These are phyloP conservation scores for Saturnispora quitensis DNA, from an alignment of 805 yeast genomes.

Conservation along the genomic window DNA sequence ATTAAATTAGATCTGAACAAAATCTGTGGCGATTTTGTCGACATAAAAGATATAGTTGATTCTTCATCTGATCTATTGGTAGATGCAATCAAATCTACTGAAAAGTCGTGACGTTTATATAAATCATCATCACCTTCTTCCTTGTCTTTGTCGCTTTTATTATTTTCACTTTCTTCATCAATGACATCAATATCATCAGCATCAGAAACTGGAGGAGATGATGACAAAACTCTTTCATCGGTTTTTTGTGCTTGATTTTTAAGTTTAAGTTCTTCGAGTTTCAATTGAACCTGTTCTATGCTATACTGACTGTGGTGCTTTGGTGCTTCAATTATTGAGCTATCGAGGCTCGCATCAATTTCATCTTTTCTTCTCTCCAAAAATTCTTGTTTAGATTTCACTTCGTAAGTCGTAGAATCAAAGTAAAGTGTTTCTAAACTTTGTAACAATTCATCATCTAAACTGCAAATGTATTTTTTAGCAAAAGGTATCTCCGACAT, in stretches of 20 bases:
- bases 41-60: constrained; percentile 40
- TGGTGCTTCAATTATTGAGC: neutral
- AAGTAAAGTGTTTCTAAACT: constrained; percentile 47
- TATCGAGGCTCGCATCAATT: neutral
- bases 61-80: constrained; percentile 16
- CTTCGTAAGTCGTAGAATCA: constrained; percentile 38
- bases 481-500: constrained; percentile 8
- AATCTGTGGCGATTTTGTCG: constrained; percentile 64
- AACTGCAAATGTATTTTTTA: constrained; percentile 42
- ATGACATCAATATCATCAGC: neutral
- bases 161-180: neutral
- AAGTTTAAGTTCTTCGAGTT: constrained; percentile 2
- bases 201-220: neutral
- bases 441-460: constrained; percentile 31
- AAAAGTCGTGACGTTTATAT: neutral
- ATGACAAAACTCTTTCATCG: neutral
- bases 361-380: constrained; percentile 14
- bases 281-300: neutral
- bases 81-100: neutral
- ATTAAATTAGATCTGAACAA: constrained; percentile 43
- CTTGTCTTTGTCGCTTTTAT: constrained; percentile 23
- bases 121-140: constrained; percentile 10
- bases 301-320: constrained; percentile 12
- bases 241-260: neutral
- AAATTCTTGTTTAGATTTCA: constrained; percentile 16